Evolutionary conservation across 2,329 filamentous ascomycete species (phyloP), one percentile per base, ranked within the genome.

Genomic region (Bisporella sp.): DNA sequence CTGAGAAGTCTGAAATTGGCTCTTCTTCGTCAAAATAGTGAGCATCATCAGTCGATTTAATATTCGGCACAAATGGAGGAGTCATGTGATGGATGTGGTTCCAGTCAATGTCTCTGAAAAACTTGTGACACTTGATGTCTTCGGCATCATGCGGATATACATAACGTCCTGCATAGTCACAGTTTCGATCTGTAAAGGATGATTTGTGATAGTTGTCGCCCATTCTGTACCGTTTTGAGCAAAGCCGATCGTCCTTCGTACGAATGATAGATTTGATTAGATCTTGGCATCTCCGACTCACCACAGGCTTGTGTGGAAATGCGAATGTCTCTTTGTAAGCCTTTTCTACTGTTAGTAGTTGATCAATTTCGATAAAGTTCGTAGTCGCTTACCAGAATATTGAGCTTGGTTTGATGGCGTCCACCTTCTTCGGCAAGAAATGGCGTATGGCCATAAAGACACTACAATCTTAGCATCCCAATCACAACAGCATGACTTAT

Each of bases 21-120:
- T 87, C 82, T 56, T 89, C 87, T 52, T 90, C 85, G 52, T 96
- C 88, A 63, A 97, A 97, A 65, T 96, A 97, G 61, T 86, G 88
- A 1, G 90, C 93, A 63, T 91, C 87, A 47, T 87, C 84, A 56
- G 76, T 72, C 31, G 74, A 72, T 39, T 74, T 73, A 29, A 96
- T 82, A 7, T 81, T 76, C 0, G 92, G 92, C 1, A 95, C 73
- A 61, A 95, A 92, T 0, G 91, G 91, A 1, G 92, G 91, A 6
- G 73, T 72, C 49, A 81, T 77, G 33, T 77, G 69, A 61, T 93
- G 86, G 12, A 96, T 68, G 1, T 78, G 78, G 11, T 86, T 80
- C 93, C 89, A 97, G 1, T 81, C 78, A 12, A 95, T 80, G 46
- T 82, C 81, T 50, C 76, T 77, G 71, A 97, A 97, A 78, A 92